These are phyloP conservation scores for Cladochytrium replicatum DNA, from an alignment of 192 early-diverging fungal genomes.

Conservation along the genomic window DNA sequence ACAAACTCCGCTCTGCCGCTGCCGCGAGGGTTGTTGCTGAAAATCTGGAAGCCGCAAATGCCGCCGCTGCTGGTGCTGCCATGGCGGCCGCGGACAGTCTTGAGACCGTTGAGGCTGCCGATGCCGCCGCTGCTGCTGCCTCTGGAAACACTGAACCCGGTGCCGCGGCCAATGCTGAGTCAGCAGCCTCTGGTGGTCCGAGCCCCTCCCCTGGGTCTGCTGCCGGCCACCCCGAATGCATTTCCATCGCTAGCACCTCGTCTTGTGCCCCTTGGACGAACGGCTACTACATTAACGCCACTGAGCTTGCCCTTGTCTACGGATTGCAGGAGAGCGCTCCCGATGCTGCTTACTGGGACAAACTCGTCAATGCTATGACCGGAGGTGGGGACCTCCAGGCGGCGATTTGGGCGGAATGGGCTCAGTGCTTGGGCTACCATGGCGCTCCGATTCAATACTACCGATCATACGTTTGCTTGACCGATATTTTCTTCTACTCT, in stretches of 20 bases:
- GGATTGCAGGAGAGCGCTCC: constrained; percentile 15
- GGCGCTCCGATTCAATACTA: constrained; percentile 39
- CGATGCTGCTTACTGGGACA: constrained; percentile 25
- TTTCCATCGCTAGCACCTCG: constrained; percentile 22
- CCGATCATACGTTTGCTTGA: constrained; percentile 33
- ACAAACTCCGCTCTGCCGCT: too few relatives aligned
- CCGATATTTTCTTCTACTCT: constrained; percentile 32
- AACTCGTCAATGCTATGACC: constrained; percentile 16
- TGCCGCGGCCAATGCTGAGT: too few relatives aligned
- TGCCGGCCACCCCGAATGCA: too few relatives aligned
- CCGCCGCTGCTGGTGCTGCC: too few relatives aligned
- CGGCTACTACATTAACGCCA: constrained; percentile 36
- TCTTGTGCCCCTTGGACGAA: constrained; percentile 29
- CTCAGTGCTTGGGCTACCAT: constrained; percentile 27
- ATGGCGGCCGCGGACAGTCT: too few relatives aligned
- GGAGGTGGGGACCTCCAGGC: constrained; percentile 23
- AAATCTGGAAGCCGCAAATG: too few relatives aligned
- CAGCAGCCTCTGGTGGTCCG: too few relatives aligned
- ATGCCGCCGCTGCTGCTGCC: too few relatives aligned
- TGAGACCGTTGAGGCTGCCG: too few relatives aligned
- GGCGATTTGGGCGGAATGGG: constrained; percentile 26
- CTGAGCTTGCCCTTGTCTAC: constrained; percentile 29
- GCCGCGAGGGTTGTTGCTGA: too few relatives aligned
- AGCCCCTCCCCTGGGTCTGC: too few relatives aligned
- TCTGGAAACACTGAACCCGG: too few relatives aligned